These are phyloP conservation scores for Suillus variegatus DNA, from an alignment of 768 basidiomycete species.

Conservation along the genomic window DNA sequence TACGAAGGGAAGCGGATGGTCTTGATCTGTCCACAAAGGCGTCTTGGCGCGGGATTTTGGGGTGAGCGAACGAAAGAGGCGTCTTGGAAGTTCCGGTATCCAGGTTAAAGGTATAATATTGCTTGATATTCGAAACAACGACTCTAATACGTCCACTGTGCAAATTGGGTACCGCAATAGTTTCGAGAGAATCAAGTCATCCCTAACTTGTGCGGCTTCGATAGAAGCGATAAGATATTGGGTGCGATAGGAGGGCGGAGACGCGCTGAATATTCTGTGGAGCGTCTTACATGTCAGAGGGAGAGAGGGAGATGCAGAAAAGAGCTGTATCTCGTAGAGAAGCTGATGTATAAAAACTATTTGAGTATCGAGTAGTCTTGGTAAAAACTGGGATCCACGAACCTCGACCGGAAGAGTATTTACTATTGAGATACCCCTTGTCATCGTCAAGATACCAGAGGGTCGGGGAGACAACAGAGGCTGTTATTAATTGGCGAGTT, in stretches of 20 bases:
- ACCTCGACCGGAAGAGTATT: conserved; percentile 38
- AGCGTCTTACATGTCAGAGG: conserved; percentile 60
- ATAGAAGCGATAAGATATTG: conserved; percentile 56
- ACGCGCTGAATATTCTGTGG: conserved; percentile 50
- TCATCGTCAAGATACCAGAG: neutral
- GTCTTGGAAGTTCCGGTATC: conserved; percentile 57
- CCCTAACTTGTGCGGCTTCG: conserved; percentile 19
- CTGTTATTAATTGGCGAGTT: too few species aligned
- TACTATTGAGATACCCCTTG: conserved; percentile 17
- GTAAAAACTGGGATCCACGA: conserved; percentile 3
- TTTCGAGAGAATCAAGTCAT: conserved; percentile 38
- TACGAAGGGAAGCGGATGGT: conserved; percentile 66
- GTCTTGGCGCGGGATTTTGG: conserved; percentile 23
- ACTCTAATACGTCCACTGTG: conserved; percentile 42
- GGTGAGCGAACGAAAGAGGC: conserved; percentile 61
- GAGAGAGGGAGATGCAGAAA: conserved; percentile 62
- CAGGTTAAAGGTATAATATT: neutral
- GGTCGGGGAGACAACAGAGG: neutral
- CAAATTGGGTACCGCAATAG: conserved; percentile 48
- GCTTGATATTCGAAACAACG: conserved; percentile 40
- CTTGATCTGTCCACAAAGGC: conserved; percentile 44
- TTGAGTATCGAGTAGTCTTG: conserved; percentile 4
- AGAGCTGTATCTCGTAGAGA: conserved; percentile 75
- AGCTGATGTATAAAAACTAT: conserved; percentile 48
- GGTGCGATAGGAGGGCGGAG: conserved; percentile 62